Evolutionary conservation across 768 basidiomycete species (phyloP), one percentile per base, ranked within the genome.

Genomic region (Aureoboletus auriporus): DNA sequence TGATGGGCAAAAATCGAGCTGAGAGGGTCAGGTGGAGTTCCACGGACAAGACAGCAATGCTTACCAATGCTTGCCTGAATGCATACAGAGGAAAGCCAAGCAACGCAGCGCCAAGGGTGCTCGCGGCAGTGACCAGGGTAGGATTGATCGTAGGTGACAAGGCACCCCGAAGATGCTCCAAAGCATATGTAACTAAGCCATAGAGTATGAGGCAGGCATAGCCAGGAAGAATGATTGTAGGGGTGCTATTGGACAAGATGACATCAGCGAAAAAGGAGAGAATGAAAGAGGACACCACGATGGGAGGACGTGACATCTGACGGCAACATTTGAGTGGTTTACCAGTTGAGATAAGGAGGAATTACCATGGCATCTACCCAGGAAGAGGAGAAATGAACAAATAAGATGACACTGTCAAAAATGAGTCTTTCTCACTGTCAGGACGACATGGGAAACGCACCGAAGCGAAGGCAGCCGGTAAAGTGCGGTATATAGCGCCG

Each of bases 201-300:
- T 89, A 77, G 3, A 84, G 55, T 13, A 75, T 52, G 10, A 89
- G 63, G 4, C 85, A 87, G 7, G 75, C 76, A 67, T 91, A 89
- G 13, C 83, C 85, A 3, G 83, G 83, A 26, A 81, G 51, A 41
- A 73, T 70, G 34, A 33, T 54, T 75, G 57, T 46, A 69, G 73
- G 28, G 59, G 54, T n/a, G 65, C 57, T 41, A 61, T 74, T 50
- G 68, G 72, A 60, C 66, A 73, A 61, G 1, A 46, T 61, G 16
- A 77, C 69, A 61, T 89, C 87, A 14, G 77, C 76, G 14, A 78
- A 62, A 50, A 86, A 69, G 16, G 84, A 81, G 29, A 87, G 56
- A 2, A 68, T 10, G 34, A 88, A 64, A 7, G 84, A 78, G 7
- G 70, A 55, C 1, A 65, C 61, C 29, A 85, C 68, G 13, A 75